phyloP scores from a whole-genome alignment of 2,329 filamentous ascomycete species.

The Diaporthe velutina region DNA sequence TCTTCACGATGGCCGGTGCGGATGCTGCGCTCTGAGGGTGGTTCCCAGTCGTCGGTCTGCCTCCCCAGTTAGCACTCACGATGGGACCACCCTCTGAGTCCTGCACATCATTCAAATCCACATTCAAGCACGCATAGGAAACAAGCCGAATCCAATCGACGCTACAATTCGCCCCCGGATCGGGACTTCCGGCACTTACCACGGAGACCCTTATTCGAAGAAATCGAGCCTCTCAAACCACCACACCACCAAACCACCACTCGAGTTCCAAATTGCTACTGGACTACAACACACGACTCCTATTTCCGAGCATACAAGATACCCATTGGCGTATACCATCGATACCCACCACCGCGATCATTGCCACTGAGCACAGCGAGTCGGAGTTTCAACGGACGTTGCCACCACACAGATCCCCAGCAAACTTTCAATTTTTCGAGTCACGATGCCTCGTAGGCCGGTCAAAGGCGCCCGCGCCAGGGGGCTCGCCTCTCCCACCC shows the following conservation, averaged over 20 bases:
- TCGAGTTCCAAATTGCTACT: neutral
- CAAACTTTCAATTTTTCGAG: too few species aligned
- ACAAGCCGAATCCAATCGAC: constrained; percentile 7
- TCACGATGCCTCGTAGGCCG: constrained; percentile 44
- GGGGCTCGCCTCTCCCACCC: constrained; percentile 45
- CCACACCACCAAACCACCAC: neutral
- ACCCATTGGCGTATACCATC: neutral
- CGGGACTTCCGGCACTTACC: neutral
- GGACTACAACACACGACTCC: neutral
- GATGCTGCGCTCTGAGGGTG: constrained; percentile 67
- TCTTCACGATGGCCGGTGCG: constrained; percentile 58
- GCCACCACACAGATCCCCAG: neutral
- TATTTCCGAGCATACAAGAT: neutral
- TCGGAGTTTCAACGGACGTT: neutral
- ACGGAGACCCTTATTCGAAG: constrained; percentile 12
- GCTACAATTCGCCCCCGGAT: neutral
- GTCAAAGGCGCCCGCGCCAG: constrained; percentile 51
- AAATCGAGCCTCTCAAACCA: neutral
- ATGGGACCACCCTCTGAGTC: constrained; percentile 70
- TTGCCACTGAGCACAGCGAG: neutral
- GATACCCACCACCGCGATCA: neutral
- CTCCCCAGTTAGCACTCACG: constrained; percentile 53
- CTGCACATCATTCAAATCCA: constrained; percentile 45
- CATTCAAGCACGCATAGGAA: constrained; percentile 41
- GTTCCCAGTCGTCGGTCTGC: constrained; percentile 54